phyloP scores from a whole-genome alignment of 768 basidiomycete species.

The Coprinopsis cinerea region DNA sequence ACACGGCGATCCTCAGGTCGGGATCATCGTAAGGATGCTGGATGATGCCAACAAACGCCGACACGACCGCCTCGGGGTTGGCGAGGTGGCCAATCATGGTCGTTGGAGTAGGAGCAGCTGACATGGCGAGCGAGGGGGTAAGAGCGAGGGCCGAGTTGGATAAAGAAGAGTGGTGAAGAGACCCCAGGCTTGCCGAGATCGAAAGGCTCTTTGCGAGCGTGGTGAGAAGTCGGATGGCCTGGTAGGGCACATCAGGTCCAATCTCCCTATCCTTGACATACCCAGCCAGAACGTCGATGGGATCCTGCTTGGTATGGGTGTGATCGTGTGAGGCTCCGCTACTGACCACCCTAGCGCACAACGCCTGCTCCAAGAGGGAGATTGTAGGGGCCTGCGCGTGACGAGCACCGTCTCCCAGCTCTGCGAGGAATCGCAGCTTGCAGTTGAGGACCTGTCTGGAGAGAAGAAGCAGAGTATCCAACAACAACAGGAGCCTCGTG shows the following conservation, averaged over 20 bases:
- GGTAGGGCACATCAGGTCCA: constrained; percentile 54
- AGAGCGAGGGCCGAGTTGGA: constrained; percentile 20
- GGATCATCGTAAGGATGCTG: constrained; percentile 79
- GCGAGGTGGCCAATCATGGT: constrained; percentile 76
- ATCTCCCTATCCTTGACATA: constrained; percentile 64
- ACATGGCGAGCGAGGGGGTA: background rate
- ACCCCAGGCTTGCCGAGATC: too few species aligned
- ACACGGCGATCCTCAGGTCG: constrained; percentile 64
- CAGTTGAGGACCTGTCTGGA: constrained; percentile 56
- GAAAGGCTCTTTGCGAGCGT: constrained; percentile 64
- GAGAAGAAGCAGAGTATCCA: constrained; percentile 62
- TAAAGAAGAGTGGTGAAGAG: constrained; percentile 19
- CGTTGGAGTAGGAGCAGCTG: constrained; percentile 42
- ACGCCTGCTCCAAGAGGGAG: constrained; percentile 70
- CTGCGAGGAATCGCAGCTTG: constrained; percentile 36
- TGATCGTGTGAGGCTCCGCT: constrained; percentile 41
- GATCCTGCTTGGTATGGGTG: constrained; percentile 49
- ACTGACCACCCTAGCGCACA: constrained; percentile 58
- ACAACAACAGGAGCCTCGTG: constrained; percentile 57
- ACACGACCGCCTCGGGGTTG: constrained; percentile 66
- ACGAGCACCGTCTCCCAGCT: too few species aligned
- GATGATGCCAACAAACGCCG: constrained; percentile 62
- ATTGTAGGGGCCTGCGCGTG: too few species aligned
- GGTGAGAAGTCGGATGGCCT: constrained; percentile 63
- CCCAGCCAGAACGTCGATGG: constrained; percentile 67